Conservation (phyloP, 208 protist species). For the Sergeia podlipaevii region DNA sequence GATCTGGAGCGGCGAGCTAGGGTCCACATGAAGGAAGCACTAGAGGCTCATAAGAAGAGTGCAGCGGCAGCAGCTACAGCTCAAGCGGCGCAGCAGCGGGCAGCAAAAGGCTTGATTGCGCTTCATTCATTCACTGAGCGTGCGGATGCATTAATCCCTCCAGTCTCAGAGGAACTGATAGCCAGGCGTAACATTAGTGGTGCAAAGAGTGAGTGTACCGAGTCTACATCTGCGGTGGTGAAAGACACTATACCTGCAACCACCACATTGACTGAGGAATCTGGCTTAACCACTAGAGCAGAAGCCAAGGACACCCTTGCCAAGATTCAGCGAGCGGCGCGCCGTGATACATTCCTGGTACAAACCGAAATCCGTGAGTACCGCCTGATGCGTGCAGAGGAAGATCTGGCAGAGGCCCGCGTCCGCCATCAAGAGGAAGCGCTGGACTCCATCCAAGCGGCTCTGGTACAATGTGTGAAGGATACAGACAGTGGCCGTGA, state of each 20-base stretch:
- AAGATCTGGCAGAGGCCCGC: conserved; percentile 25
- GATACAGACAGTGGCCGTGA: not conserved
- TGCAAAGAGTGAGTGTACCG: not conserved
- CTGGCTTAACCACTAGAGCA: not conserved
- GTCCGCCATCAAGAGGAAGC: conserved; percentile 19
- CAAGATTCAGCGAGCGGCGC: conserved; percentile 23
- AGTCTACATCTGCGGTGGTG: not conserved
- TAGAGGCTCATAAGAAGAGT: conserved; percentile 1
- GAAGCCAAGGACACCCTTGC: not conserved
- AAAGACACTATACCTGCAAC: not conserved
- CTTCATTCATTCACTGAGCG: conserved; percentile 50
- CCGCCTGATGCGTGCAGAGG: conserved; percentile 42
- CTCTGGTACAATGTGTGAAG: conserved; percentile 8
- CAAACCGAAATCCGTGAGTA: conserved; percentile 23
- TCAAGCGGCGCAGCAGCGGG: conserved; percentile 2
- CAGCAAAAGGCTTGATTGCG: conserved; percentile 22
- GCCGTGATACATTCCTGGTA: conserved; percentile 24
- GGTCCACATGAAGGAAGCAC: conserved; percentile 2
- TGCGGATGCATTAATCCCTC: conserved; percentile 37
- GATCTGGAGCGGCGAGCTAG: conserved; percentile 11
- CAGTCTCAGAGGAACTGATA: conserved; percentile 12
- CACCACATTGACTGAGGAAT: not conserved
- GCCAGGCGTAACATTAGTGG: not conserved
- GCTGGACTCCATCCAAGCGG: conserved; percentile 11
- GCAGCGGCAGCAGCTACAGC: not conserved